These are phyloP conservation scores for Rhizopus microsporus DNA, from an alignment of 371 early-diverging fungal species.

Conservation along the genomic window DNA sequence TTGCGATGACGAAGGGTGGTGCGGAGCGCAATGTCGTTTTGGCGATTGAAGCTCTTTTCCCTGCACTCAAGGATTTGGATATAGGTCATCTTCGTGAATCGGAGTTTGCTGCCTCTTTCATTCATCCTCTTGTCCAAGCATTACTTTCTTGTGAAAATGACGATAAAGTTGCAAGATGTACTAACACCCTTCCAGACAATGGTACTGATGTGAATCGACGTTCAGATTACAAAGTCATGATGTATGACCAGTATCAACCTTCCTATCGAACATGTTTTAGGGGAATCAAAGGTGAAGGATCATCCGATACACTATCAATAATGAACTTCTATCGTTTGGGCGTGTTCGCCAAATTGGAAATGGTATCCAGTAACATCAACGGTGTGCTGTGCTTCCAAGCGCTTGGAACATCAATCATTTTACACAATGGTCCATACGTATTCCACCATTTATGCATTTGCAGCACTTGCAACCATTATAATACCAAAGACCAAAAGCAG, in stretches of 20 bases:
- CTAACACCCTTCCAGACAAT: neutral
- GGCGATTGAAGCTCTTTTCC: slow-evolving; percentile 4
- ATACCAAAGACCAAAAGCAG: slow-evolving; percentile 5
- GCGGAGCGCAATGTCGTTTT: neutral
- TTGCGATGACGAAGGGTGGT: slow-evolving; percentile 2
- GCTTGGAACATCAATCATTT: slow-evolving; percentile 11
- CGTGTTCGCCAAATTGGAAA: slow-evolving; percentile 9
- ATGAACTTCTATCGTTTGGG: slow-evolving; percentile 7
- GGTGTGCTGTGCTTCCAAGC: slow-evolving; percentile 14
- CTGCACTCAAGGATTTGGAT: slow-evolving; percentile 4
- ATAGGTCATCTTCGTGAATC: neutral
- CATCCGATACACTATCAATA: neutral
- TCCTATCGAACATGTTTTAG: slow-evolving; percentile 5
- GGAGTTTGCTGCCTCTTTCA: slow-evolving; percentile 2
- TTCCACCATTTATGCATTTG: slow-evolving; percentile 7
- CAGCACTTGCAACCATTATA: slow-evolving; percentile 4
- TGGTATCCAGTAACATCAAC: slow-evolving; percentile 7
- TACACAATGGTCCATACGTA: slow-evolving; percentile 2
- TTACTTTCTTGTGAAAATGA: slow-evolving; percentile 1
- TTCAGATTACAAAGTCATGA: neutral
- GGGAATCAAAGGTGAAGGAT: slow-evolving; percentile 6
- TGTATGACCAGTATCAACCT: slow-evolving; percentile 1
- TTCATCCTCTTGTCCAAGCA: slow-evolving; percentile 8
- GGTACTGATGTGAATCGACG: neutral
- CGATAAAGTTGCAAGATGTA: slow-evolving; percentile 5